Percentiles rank a stretch among this genome's conserved stretches.
These are phyloP conservation scores for Aspergillus homomorphus DNA, from an alignment of 495 filamentous ascomycete species.

Conservation along the genomic window DNA sequence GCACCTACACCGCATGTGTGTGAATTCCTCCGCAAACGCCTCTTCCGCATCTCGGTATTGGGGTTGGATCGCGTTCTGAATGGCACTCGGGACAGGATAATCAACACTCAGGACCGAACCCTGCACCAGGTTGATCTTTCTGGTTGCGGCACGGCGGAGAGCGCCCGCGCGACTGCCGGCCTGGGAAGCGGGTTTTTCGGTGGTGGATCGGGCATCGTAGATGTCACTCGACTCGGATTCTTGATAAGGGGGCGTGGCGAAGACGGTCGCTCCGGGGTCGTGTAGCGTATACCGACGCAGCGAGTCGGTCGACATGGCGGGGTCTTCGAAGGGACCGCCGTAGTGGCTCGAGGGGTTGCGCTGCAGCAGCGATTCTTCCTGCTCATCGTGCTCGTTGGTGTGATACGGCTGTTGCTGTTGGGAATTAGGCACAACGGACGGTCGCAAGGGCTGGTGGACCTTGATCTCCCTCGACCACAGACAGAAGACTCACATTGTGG, in stretches of 20 bases:
- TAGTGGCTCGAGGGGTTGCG: constrained; percentile 55
- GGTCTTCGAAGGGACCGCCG: constrained; percentile 66
- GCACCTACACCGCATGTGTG: constrained; percentile 85
- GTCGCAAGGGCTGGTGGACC: not conserved
- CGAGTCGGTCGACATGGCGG: constrained; percentile 59
- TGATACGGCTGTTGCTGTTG: constrained; percentile 26
- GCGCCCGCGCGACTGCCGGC: constrained; percentile 41
- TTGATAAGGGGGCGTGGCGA: constrained; percentile 48
- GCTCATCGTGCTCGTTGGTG: constrained; percentile 28
- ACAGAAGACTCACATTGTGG: not conserved
- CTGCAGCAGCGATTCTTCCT: constrained; percentile 29
- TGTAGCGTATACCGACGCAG: constrained; percentile 38
- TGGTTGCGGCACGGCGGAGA: constrained; percentile 84
- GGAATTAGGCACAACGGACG: not conserved
- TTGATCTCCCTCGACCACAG: no score
- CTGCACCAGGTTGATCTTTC: constrained; percentile 94
- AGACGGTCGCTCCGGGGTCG: constrained; percentile 33
- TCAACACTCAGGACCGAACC: constrained; percentile 94
- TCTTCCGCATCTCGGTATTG: constrained; percentile 85
- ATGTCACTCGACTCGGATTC: constrained; percentile 50
- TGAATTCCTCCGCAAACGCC: constrained; percentile 78
- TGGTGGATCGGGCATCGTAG: constrained; percentile 17
- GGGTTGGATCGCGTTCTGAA: constrained; percentile 92
- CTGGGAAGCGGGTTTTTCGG: not conserved
- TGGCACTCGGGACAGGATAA: constrained; percentile 94